Conservation (phyloP, 2,329 filamentous ascomycete species). For the Myriosclerotinia curreyana region DNA sequence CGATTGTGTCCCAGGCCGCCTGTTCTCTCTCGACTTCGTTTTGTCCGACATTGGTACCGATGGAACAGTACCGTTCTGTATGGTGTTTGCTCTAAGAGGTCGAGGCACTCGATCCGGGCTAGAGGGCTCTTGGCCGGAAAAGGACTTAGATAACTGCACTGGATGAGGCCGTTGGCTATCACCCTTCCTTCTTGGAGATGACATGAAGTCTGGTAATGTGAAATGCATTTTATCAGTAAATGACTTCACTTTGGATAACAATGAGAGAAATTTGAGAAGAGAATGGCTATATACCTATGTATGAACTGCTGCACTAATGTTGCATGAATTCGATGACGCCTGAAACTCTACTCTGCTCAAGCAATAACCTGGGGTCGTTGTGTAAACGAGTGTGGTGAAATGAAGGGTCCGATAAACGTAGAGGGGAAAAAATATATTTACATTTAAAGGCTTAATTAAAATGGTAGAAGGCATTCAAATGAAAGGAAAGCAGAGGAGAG, state of each 20-base stretch:
- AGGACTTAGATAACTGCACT: slow-evolving; percentile 42
- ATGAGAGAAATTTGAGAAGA: slow-evolving; percentile 3
- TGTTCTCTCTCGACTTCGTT: slow-evolving; percentile 22
- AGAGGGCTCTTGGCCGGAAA: slow-evolving; percentile 39
- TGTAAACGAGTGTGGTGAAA: slow-evolving; percentile 32
- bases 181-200: slow-evolving; percentile 31
- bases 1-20: slow-evolving; percentile 29
- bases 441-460: slow-evolving; percentile 26
- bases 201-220: slow-evolving; percentile 38
- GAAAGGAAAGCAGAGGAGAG: not conserved
- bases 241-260: slow-evolving; percentile 25
- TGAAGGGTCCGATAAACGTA: slow-evolving; percentile 15
- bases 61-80: slow-evolving; percentile 35
- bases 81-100: slow-evolving; percentile 36
- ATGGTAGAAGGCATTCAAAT: not conserved
- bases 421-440: slow-evolving; percentile 22
- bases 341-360: slow-evolving; percentile 37
- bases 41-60: slow-evolving; percentile 27
- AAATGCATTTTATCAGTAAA: slow-evolving; percentile 37
- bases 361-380: slow-evolving; percentile 27
- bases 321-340: slow-evolving; percentile 36
- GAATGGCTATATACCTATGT: slow-evolving; percentile 22
- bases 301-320: slow-evolving; percentile 26
- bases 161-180: slow-evolving; percentile 37
- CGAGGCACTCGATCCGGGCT: slow-evolving; percentile 30